Evolutionary conservation across 371 early-diverging fungal genomes (phyloP).

Genomic region (Rhizopus delemar): DNA sequence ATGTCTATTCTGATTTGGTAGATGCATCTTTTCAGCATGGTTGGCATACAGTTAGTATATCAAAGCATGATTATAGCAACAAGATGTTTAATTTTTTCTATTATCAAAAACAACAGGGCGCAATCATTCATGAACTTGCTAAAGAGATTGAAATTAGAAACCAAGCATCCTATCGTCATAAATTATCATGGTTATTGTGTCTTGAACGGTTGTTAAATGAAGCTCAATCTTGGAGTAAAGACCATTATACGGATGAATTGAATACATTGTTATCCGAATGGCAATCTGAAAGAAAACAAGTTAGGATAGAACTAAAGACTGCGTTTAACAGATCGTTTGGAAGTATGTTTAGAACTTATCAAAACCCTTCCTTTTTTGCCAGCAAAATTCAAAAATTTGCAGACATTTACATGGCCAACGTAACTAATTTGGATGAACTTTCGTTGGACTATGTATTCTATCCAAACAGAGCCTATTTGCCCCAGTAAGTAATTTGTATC

Average conservation of each 20-base stretch:
- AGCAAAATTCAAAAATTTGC: constrained; percentile 61
- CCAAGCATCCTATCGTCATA: constrained; percentile 52
- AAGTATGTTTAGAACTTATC: constrained; percentile 66
- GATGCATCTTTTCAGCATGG: constrained; percentile 68
- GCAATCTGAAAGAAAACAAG: constrained; percentile 47
- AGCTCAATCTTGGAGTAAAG: constrained; percentile 51
- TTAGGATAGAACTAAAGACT: constrained; percentile 49
- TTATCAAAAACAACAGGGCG: constrained; percentile 39
- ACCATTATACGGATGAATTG: constrained; percentile 31
- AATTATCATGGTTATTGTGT: constrained; percentile 54
- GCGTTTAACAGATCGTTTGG: constrained; percentile 66
- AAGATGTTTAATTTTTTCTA: not conserved
- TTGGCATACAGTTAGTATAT: constrained; percentile 57
- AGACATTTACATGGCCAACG: constrained; percentile 59
- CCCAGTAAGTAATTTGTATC: constrained; percentile 52
- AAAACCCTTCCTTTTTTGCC: constrained; percentile 67
- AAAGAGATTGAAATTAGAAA: constrained; percentile 59
- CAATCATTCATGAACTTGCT: constrained; percentile 64
- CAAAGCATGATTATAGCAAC: not conserved
- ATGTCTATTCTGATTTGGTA: constrained; percentile 66
- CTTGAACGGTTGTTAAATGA: constrained; percentile 58
- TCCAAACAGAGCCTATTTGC: constrained; percentile 62
- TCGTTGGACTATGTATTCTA: constrained; percentile 66
- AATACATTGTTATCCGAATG: constrained; percentile 52
- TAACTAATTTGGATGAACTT: constrained; percentile 57